Percentiles rank a stretch among this genome's conserved stretches.
phyloP scores from a whole-genome alignment of 2,329 filamentous ascomycete species.

The Metarhizium robertsii region DNA sequence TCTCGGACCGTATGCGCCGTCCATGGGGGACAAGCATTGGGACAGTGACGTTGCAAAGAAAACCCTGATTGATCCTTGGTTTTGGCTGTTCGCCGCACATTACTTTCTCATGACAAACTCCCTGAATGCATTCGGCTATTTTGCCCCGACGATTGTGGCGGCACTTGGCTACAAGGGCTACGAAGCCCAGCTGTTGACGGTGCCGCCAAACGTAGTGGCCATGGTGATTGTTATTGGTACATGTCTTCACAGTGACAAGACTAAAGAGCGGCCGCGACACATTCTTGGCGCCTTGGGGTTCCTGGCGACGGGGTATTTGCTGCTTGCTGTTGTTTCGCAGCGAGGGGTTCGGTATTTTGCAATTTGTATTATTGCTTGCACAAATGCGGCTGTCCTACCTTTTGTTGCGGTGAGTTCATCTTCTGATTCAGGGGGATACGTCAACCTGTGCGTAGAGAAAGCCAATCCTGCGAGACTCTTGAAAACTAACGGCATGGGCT shows the following conservation, averaged over 20 bases:
- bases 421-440: background rate
- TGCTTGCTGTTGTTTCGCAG: constrained; percentile 19
- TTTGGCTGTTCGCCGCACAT: constrained; percentile 22
- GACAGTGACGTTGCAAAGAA: constrained; percentile 20
- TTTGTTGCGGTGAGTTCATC: constrained; percentile 21
- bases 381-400: constrained; percentile 21
- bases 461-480: background rate
- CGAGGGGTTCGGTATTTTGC: constrained; percentile 22
- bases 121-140: constrained; percentile 25
- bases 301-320: constrained; percentile 18
- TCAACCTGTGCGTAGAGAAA: background rate
- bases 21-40: constrained; percentile 26
- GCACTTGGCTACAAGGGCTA: constrained; percentile 23
- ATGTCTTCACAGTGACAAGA: constrained; percentile 21
- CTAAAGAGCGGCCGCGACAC: constrained; percentile 22
- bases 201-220: constrained; percentile 27
- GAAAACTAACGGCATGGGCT: constrained; percentile 1
- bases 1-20: constrained; percentile 22
- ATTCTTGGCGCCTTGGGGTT: constrained; percentile 18
- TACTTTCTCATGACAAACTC: constrained; percentile 25
- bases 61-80: constrained; percentile 22
- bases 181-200: constrained; percentile 25
- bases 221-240: constrained; percentile 23
- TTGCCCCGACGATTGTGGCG: constrained; percentile 24
- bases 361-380: constrained; percentile 23